These are phyloP conservation scores for Lyophyllum atratum DNA, from an alignment of 768 basidiomycete genomes.

Conservation along the genomic window DNA sequence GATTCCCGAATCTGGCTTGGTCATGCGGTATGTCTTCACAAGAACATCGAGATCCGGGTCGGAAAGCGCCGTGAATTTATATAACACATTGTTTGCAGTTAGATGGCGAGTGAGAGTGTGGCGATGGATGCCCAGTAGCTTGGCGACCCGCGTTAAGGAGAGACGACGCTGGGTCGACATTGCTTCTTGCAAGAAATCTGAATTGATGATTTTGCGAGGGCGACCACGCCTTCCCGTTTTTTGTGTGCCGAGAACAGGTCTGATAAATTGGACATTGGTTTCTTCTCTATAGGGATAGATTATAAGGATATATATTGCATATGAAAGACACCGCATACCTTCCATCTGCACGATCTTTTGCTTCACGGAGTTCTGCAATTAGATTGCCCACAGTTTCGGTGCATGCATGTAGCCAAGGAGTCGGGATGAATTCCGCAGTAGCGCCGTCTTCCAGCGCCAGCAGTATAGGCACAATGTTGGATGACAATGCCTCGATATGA, in stretches of 20 bases:
- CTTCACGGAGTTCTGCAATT: neutral
- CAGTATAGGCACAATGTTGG: neutral
- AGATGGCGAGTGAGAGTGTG: neutral
- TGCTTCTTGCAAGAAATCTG: neutral
- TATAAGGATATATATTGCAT: no score
- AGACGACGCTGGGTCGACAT: neutral
- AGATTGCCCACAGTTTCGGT: neutral
- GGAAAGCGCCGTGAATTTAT: conserved; percentile 2
- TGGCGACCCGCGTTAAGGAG: neutral
- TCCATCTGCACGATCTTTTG: no score
- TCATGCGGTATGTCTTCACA: conserved; percentile 19
- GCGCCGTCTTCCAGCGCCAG: neutral
- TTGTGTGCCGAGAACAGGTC: no score
- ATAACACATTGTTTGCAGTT: neutral
- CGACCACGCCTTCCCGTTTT: neutral
- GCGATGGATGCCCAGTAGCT: neutral
- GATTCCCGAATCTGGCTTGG: conserved; percentile 23
- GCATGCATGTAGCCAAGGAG: neutral
- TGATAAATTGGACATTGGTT: no score
- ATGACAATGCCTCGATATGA: neutral
- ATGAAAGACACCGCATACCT: no score
- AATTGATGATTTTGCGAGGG: neutral
- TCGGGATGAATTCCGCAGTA: neutral
- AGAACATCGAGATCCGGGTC: neutral
- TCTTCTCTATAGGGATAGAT: no score